Evolutionary conservation across 495 filamentous ascomycete genomes (phyloP).

Genomic region (Penicillium coffeae): DNA sequence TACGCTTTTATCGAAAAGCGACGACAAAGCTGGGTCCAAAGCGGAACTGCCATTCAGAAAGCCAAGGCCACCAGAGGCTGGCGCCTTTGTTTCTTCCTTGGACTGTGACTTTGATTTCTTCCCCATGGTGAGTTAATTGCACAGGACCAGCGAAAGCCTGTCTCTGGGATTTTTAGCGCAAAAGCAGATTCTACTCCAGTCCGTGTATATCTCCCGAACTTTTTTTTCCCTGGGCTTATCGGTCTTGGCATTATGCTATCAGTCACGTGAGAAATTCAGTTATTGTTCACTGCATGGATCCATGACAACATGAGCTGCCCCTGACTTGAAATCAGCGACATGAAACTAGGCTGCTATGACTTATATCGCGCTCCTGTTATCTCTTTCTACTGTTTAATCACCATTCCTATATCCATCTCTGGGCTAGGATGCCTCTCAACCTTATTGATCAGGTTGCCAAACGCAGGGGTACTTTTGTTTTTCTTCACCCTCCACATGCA

Average conservation of each 20-base stretch:
- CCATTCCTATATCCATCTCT: too few relatives aligned
- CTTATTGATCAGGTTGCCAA: too few relatives aligned
- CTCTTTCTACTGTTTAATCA: too few relatives aligned
- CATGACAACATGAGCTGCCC: too few relatives aligned
- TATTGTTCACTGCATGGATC: conserved; percentile 2
- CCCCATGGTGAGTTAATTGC: conserved; percentile 30
- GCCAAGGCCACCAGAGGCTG: conserved; percentile 21
- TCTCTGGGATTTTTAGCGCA: conserved; percentile 1
- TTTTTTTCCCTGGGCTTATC: conserved; percentile 25
- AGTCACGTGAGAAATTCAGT: too few relatives aligned
- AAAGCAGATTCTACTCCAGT: conserved; percentile 10
- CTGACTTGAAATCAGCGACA: too few relatives aligned
- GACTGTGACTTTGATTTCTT: conserved; percentile 41
- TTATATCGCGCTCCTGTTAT: too few relatives aligned
- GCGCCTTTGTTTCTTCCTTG: conserved; percentile 17
- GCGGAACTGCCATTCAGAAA: conserved; percentile 35
- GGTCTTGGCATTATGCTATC: conserved; percentile 20
- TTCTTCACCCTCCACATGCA: too few relatives aligned
- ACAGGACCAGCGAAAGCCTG: not conserved
- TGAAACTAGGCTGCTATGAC: too few relatives aligned
- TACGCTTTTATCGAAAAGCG: conserved; percentile 80
- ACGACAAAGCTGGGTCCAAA: conserved; percentile 72
- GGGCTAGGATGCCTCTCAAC: too few relatives aligned
- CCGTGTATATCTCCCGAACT: conserved; percentile 10
- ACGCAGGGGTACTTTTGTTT: too few relatives aligned